Conservation (phyloP, 352 stramenopile species). For the Phytophthora pisi region DNA sequence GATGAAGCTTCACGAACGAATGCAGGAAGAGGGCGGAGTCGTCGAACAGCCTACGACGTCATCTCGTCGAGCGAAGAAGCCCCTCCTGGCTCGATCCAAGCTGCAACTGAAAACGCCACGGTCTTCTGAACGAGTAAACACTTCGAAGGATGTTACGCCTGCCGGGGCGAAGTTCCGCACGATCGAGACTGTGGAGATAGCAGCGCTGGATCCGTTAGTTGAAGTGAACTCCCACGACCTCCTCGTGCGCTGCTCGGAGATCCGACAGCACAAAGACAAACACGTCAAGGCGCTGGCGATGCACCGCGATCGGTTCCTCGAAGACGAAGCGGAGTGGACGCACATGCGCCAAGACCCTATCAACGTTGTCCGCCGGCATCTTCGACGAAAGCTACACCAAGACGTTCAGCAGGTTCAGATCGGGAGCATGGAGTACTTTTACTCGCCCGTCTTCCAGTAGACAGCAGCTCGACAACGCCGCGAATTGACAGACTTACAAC, state of each 20-base stretch:
- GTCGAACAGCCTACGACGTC: background rate
- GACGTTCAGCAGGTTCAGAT: conserved; percentile 71
- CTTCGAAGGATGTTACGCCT: conserved; percentile 4
- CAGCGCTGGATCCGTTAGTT: conserved; percentile 44
- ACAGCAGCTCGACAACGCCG: background rate
- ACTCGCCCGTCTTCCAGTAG: conserved; percentile 65
- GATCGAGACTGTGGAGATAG: conserved; percentile 75
- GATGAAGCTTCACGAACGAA: conserved; percentile 18
- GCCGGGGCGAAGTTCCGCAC: conserved; percentile 34
- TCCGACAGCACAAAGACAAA: conserved; percentile 58
- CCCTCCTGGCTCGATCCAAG: background rate
- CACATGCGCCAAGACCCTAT: conserved; percentile 71
- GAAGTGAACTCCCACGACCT: conserved; percentile 78
- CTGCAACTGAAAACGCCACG: background rate
- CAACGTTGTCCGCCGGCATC: conserved; percentile 64
- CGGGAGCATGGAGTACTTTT: conserved; percentile 65
- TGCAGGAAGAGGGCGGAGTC: conserved; percentile 5
- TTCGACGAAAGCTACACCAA: conserved; percentile 60
- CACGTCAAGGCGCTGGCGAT: conserved; percentile 47
- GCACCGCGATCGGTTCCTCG: conserved; percentile 61
- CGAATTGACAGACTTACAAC: conserved; percentile 7
- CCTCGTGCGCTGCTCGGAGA: conserved; percentile 65
- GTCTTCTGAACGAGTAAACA: conserved; percentile 4
- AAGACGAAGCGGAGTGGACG: conserved; percentile 66
- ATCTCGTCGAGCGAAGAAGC: background rate